These are phyloP conservation scores for Hygrocybe punicea DNA, from an alignment of 768 basidiomycete genomes.

Conservation along the genomic window DNA sequence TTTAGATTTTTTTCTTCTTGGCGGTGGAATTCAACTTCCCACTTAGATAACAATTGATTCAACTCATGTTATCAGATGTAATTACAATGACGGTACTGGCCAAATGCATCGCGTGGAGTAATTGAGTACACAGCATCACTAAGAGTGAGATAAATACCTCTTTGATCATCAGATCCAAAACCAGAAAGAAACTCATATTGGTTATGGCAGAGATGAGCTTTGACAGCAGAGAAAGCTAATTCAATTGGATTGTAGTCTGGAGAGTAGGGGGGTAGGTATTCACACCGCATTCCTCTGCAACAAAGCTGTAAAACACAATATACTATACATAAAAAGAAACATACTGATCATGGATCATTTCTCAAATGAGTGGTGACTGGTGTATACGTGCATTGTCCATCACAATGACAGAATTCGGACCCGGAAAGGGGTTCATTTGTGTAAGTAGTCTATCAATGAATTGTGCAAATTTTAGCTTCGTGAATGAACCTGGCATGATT, in stretches of 20 bases:
- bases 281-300: constrained; percentile 10
- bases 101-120: constrained; percentile 12
- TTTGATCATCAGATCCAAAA: constrained; percentile 8
- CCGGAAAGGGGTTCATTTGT: constrained; percentile 38
- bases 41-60: no score
- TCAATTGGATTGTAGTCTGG: constrained; percentile 11
- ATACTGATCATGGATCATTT: constrained; percentile 29
- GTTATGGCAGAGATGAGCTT: constrained; percentile 16
- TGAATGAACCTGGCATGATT: constrained; percentile 30
- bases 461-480: constrained; percentile 19
- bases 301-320: neutral
- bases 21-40: no score
- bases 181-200: neutral
- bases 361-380: constrained; percentile 14
- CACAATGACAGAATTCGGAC: constrained; percentile 37
- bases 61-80: constrained; percentile 6
- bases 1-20: no score
- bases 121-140: constrained; percentile 18
- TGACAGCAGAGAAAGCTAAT: constrained; percentile 26
- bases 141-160: constrained; percentile 18
- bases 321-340: neutral
- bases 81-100: constrained; percentile 23
- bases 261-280: constrained; percentile 9
- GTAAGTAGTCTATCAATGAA: constrained; percentile 35
- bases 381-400: constrained; percentile 35